phyloP scores from a whole-genome alignment of 805 yeast species.

The Candida vartiovaarae region DNA sequence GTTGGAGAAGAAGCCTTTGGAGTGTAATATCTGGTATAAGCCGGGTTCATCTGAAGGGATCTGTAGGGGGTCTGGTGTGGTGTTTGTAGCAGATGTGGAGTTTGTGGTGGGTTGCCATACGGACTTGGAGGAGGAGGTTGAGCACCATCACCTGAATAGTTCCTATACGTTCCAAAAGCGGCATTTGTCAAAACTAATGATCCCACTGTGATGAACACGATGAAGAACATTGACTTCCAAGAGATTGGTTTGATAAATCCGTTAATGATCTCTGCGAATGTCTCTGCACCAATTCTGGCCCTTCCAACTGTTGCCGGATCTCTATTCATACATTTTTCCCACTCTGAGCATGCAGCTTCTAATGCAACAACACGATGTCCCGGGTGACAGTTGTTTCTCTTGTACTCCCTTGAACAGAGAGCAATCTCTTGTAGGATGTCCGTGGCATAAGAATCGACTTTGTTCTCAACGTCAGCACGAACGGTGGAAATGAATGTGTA shows the following conservation, averaged over 20 bases:
- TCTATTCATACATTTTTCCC: constrained; percentile 79
- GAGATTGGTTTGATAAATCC: constrained; percentile 67
- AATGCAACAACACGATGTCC: constrained; percentile 66
- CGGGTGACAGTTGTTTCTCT: constrained; percentile 64
- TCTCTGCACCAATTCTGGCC: constrained; percentile 71
- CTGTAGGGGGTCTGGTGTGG: constrained; percentile 18
- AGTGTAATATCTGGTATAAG: constrained; percentile 17
- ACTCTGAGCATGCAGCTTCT: constrained; percentile 58
- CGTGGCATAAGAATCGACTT: constrained; percentile 54
- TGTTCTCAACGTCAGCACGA: constrained; percentile 60
- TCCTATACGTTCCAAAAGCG: constrained; percentile 38
- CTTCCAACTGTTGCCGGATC: constrained; percentile 65
- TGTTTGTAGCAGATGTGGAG: constrained; percentile 14
- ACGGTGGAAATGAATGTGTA: constrained; percentile 48
- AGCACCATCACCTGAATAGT: constrained; percentile 15
- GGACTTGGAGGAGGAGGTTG: constrained; percentile 1
- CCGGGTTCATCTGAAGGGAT: constrained; percentile 16
- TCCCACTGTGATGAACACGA: constrained; percentile 41
- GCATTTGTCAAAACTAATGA: constrained; percentile 44
- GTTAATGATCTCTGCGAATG: constrained; percentile 75
- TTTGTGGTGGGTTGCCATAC: constrained; percentile 6
- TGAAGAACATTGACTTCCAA: constrained; percentile 55
- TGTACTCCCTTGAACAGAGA: constrained; percentile 61
- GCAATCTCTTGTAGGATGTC: constrained; percentile 60
- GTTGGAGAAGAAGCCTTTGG: constrained; percentile 18